Evolutionary conservation across 1,139 yeast genomes (phyloP), one percentile per base, ranked within the genome.

Genomic region (Candida tetrigidarum): DNA sequence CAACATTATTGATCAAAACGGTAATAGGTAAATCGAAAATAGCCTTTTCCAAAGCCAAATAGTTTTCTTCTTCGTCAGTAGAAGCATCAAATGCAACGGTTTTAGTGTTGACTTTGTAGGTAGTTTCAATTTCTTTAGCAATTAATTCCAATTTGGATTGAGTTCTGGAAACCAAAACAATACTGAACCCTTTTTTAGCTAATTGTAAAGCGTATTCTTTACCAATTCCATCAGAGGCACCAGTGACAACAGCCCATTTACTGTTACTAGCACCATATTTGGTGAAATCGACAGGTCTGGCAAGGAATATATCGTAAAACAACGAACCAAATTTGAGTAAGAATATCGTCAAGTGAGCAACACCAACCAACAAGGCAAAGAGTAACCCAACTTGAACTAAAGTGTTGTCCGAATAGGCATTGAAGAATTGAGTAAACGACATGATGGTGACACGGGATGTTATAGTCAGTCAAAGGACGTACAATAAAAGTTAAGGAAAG

Each of bases 141-240:
- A 91, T 65, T 6, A 72, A 66, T 54, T 83, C 85, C 55, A 95
- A 78, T 64, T 92, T 93, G 40, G 87, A 71, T 59, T 78, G 78
- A 16, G 96, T 91, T 69, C 99, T 82, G 29, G 97, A 87, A 18
- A 92, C 85, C 54, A 95, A 74, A 5, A 88, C 84, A 41, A 93
- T 66, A 57, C 91, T 92, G 64, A 92, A 85, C 1, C 97, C 97
- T 54, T 79, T 83, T 46, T 78, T 67, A 15, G 99, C 99, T 67
- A 93, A 77, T 69, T 93, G 98, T 27, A 70, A 62, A 1, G 97
- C 85, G 60, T 80, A 93, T 63, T 93, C 97, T 61, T 91, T 90
- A 48, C 99, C 99, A 59, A 93, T 86, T 34, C 99, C 99, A 64
- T 93, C 99, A 41, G 97, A 89, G 5, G 98, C 96, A 48, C 99